A percentile compares a stretch with the other conserved stretches of the same genome.
Conservation (phyloP, 2,329 filamentous ascomycete genomes). For the Alternaria longipes region DNA sequence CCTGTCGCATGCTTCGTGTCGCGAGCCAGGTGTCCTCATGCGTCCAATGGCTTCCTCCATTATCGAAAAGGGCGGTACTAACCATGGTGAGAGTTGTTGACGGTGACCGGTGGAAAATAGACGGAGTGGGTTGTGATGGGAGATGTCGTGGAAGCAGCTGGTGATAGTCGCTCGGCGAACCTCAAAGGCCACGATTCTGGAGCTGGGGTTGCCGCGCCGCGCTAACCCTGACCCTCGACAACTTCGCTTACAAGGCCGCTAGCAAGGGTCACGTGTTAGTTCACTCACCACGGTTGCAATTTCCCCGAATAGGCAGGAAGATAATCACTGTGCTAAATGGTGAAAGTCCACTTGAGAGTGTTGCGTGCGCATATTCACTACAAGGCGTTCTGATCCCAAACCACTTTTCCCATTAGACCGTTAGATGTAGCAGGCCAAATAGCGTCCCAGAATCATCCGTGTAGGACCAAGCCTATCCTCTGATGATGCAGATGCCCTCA, state of each 20-base stretch:
- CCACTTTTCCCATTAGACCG: slow-evolving; percentile 44
- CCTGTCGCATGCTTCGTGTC: slow-evolving; percentile 16
- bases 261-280: slow-evolving; percentile 30
- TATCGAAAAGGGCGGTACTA: slow-evolving; percentile 12
- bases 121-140: slow-evolving; percentile 9
- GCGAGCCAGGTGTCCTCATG: slow-evolving; percentile 5
- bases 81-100: slow-evolving; percentile 29
- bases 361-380: background rate
- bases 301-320: slow-evolving; percentile 7
- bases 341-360: background rate
- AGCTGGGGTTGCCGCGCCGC: slow-evolving; percentile 33
- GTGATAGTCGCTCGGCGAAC: slow-evolving; percentile 24
- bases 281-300: slow-evolving; percentile 9
- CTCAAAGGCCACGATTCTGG: slow-evolving; percentile 47
- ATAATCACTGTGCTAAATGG: background rate
- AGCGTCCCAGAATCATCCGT: slow-evolving; percentile 32
- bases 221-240: slow-evolving; percentile 27
- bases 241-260: slow-evolving; percentile 25
- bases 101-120: slow-evolving; percentile 11
- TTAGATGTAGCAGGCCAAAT: slow-evolving; percentile 32
- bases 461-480: slow-evolving; percentile 27
- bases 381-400: slow-evolving; percentile 17
- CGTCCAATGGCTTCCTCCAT: slow-evolving; percentile 11
- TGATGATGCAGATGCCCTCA: slow-evolving; percentile 28
- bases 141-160: slow-evolving; percentile 25